phyloP scores from a whole-genome alignment of 495 filamentous ascomycete genomes.

The Cercophora scortea region DNA sequence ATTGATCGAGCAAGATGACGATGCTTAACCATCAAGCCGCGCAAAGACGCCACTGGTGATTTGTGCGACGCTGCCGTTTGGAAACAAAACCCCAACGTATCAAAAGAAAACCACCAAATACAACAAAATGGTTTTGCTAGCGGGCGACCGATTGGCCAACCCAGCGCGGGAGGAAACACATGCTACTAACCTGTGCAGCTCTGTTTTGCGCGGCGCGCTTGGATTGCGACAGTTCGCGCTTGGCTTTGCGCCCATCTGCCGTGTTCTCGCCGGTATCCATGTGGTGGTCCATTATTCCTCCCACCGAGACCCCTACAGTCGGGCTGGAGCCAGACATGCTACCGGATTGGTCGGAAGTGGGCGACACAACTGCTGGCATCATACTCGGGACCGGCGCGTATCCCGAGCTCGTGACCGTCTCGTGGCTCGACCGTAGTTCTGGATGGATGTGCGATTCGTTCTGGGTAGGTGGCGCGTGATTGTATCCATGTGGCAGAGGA shows the following conservation, averaged over 20 bases:
- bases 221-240: conserved; percentile 85
- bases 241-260: conserved; percentile 43
- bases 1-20: too few relatives aligned
- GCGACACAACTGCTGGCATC: conserved; percentile 22
- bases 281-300: background rate
- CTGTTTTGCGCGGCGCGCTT: conserved; percentile 96
- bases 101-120: too few relatives aligned
- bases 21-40: too few relatives aligned
- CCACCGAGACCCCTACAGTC: conserved; percentile 1
- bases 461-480: conserved; percentile 13
- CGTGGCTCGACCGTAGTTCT: conserved; percentile 21
- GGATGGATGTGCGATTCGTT: conserved; percentile 25
- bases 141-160: background rate
- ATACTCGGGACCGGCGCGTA: conserved; percentile 22
- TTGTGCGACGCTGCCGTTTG: too few relatives aligned
- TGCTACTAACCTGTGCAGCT: conserved; percentile 74
- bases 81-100: too few relatives aligned
- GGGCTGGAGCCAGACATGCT: conserved; percentile 15
- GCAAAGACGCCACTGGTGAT: too few relatives aligned
- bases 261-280: conserved; percentile 15
- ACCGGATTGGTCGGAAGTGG: conserved; percentile 14
- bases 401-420: conserved; percentile 10
- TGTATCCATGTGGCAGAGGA: conserved; percentile 26
- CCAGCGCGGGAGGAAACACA: background rate
- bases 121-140: too few relatives aligned